A percentile compares a stretch with the other conserved stretches of the same genome.
Conservation (phyloP, 148 eudicot species). For the Arctostaphylos glauca region DNA sequence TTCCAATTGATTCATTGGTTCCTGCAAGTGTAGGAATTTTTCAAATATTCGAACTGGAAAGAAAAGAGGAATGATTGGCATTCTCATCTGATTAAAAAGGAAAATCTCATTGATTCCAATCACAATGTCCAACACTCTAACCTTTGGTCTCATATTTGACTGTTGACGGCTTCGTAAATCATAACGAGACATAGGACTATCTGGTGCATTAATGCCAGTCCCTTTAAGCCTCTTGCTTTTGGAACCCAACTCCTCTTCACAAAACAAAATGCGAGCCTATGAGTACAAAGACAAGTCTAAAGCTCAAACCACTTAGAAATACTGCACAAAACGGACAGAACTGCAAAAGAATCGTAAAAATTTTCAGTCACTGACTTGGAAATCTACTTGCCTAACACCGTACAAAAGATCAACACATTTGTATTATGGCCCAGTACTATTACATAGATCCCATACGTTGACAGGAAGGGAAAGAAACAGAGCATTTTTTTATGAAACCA, state of each 20-base stretch:
- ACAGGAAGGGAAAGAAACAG: neutral
- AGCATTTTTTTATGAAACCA: no score
- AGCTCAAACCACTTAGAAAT: neutral
- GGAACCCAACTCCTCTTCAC: constrained; percentile 54
- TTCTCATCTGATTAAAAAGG: neutral
- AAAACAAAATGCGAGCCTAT: constrained; percentile 11
- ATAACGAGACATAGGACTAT: constrained; percentile 88
- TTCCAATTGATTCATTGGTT: constrained; percentile 85
- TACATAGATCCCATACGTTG: neutral
- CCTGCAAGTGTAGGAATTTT: constrained; percentile 39
- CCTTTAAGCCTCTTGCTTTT: constrained; percentile 78
- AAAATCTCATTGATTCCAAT: neutral
- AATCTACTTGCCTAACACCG: neutral
- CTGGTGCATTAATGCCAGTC: constrained; percentile 84
- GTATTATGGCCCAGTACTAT: neutral
- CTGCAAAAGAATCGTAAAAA: constrained; percentile 2
- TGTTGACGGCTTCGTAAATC: constrained; percentile 93
- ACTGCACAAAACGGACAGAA: neutral
- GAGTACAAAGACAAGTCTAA: neutral
- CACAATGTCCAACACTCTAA: constrained; percentile 1
- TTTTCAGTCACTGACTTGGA: neutral
- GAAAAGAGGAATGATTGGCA: no score
- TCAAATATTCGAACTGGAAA: neutral
- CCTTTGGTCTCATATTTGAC: constrained; percentile 65
- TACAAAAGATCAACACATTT: neutral